Evolutionary conservation across 768 basidiomycete genomes (phyloP), one percentile per base, ranked within the genome.

Genomic region (Amanita thiersii): DNA sequence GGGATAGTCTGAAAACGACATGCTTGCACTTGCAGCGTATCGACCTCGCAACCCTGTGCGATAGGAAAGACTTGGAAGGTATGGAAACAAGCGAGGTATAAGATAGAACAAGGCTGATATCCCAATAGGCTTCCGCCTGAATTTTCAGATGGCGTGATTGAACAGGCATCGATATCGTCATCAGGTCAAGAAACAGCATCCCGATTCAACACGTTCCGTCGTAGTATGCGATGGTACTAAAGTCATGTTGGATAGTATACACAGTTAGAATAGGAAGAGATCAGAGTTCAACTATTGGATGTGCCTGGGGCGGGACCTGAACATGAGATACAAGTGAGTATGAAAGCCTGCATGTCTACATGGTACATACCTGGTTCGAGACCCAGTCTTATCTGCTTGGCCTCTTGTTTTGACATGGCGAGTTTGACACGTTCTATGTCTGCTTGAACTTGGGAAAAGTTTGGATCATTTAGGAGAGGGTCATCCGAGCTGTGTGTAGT

Each of bases 1-100:
- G 94, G 94, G 86, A 90, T 39, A 87, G 83, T 53, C 62, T 98
- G 49, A 81, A 80, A 61, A 87, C 81, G 29, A 79, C 82, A 26
- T 88, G 87, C 56, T 53, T 90, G 56, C 80, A 91, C 54, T 70
- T 94, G 65, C 79, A 84, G 46, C 66, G 90, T 41, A 61, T 72
- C 3, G 92, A 94, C 58, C 63, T 94, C 29, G 82, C 85, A 17
- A 65, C 70, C 7, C 61, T 87, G 30, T 92, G 89, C 56, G 82
- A 86, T 46, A 56, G 56, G 31, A 74, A 70, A 47, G 80, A 96
- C 60, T 65, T 94, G 3, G 79, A 84, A 52, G 68, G 74, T 73
- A 44, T n/a, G n/a, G n/a, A n/a, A 31, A 60, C 56, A 19, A 17
- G 29, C 15, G 20, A 37, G 5, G 17, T 32, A 33, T 7, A 37